Base-by-base conservation (phyloP, 805 yeast species). In the Lipomyces sp. region DNA sequence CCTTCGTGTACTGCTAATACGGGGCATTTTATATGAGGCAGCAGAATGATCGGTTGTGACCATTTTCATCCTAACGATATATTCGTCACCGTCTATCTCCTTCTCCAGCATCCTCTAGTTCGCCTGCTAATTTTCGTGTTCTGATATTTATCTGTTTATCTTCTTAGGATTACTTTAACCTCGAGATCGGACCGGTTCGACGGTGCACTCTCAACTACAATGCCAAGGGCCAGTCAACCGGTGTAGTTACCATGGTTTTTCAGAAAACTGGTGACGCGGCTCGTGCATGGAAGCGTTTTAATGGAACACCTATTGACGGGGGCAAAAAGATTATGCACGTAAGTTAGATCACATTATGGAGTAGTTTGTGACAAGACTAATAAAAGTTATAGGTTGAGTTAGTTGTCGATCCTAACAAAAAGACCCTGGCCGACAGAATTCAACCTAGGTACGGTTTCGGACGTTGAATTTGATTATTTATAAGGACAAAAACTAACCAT, bases 231-330 rank as follows among this genome's bases (percentile, higher is more conserved):
- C 87, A 87, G 79, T 91, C 96, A 71, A 90, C 90, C 70, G 99
- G 99, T 80, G 86, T 87, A 81, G 97, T 97, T 70, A 92, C 95
- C 65, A 85, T 95, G 74, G 83, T 88, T 66, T 95, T 95, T 83
- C 86, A 81, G 75, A 82, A 83, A 66, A 78, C 85, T 60, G 87
- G 87, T 66, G 83, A 84, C 77, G 98, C 98, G 61, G 80, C 85
- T 69, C 83, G 81, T 74, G 97, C 97, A 59, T 90, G 90, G 74
- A 86, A 87, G 75, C 88, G 87, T 75, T 94, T 89, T 82, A 90
- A 94, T 79, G 94, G 95, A 75, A 94, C 97, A 56, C 93, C 97
- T 75, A 90, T 95, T 74, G 99, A 95, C 77, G 88, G 88, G 63
- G 98, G 98, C 68, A 84, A 87, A 67, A 78, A 85, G 72, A 89